phyloP scores from a whole-genome alignment of 2,329 filamentous ascomycete species.

The Alternaria conjuncta region DNA sequence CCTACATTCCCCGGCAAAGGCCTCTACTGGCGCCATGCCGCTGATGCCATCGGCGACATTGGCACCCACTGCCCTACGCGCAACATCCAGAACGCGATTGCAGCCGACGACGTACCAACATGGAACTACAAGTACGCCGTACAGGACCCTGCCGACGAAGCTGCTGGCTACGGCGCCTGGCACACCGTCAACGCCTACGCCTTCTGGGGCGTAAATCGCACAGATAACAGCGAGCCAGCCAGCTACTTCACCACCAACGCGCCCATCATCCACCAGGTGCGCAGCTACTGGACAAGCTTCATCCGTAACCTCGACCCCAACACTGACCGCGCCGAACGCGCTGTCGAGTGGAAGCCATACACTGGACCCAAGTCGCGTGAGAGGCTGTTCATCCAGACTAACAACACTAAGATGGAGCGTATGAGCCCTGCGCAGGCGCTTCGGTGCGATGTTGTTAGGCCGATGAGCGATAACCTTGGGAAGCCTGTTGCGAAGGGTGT shows the following conservation, averaged over 20 bases:
- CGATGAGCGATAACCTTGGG: constrained; percentile 15
- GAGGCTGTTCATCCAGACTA: constrained; percentile 49
- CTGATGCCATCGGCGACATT: constrained; percentile 68
- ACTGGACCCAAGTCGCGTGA: constrained; percentile 26
- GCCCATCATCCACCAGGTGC: constrained; percentile 65
- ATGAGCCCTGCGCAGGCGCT: constrained; percentile 27
- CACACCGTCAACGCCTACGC: constrained; percentile 72
- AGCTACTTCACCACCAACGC: constrained; percentile 66
- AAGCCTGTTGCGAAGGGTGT: constrained; percentile 11
- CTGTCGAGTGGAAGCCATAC: constrained; percentile 62
- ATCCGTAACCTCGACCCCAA: constrained; percentile 73
- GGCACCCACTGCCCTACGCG: constrained; percentile 70
- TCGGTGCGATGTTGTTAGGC: constrained; percentile 14
- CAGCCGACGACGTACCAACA: constrained; percentile 50
- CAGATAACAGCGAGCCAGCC: constrained; percentile 55
- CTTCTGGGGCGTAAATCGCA: constrained; percentile 70
- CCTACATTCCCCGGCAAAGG: constrained; percentile 56
- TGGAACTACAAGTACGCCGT: constrained; percentile 78
- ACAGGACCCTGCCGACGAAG: constrained; percentile 61
- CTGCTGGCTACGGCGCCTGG: constrained; percentile 65
- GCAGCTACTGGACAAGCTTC: constrained; percentile 78
- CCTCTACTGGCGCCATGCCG: constrained; percentile 64
- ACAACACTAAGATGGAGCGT: constrained; percentile 49
- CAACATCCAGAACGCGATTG: constrained; percentile 57
- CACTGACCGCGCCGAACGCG: constrained; percentile 52